Evolutionary conservation across 495 filamentous ascomycete genomes (phyloP), one percentile per base, ranked within the genome.

Genomic region (Aspergillus saccharolyticus): DNA sequence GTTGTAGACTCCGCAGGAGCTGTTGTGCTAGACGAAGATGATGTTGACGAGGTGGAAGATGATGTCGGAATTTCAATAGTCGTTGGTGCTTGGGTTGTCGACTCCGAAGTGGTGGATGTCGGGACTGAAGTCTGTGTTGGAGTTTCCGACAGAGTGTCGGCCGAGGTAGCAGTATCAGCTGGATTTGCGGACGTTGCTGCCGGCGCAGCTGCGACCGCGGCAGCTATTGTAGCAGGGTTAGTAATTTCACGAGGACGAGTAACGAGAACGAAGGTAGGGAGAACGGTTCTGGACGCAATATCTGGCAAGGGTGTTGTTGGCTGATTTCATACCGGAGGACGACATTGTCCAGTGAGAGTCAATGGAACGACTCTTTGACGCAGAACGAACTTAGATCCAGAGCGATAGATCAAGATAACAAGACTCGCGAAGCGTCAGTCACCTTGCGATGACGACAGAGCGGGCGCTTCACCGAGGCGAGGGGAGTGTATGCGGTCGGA

Each of bases 1-100:
- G 53, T 53, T 4, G 56, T 57, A 24, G 51, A 24, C n/a, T 55
- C 57, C 15, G 58, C 48, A 20, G 58, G 62, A 18, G 58, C 47
- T 45, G 58, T 52, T 20, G 56, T 53, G 14, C 30, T 42, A 9
- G 52, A 55, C n/a, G 69, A 50, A 12, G 73, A 25, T 42, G 63
- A 54, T 0, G 65, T 45, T 14, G 74, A 61, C 15, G 63, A 61
- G 22, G 56, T 69, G 28, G 69, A 57, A 42, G 63, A 25, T 20
- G 53, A 44, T 10, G 46, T 21, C 4, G 56, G 10, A 19, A 21
- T 7, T 20, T 44, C 19, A 16, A 50, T 60, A 14, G 56, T 64
- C 15, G 66, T 56, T 28, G 56, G 60, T 6, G 68, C 42, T 28
- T 60, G 57, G 16, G 72, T 66, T 14, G 60, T 49, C 6, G 60